phyloP scores from a whole-genome alignment of 768 basidiomycete species.

The Omphalotus guepiniiformis region DNA sequence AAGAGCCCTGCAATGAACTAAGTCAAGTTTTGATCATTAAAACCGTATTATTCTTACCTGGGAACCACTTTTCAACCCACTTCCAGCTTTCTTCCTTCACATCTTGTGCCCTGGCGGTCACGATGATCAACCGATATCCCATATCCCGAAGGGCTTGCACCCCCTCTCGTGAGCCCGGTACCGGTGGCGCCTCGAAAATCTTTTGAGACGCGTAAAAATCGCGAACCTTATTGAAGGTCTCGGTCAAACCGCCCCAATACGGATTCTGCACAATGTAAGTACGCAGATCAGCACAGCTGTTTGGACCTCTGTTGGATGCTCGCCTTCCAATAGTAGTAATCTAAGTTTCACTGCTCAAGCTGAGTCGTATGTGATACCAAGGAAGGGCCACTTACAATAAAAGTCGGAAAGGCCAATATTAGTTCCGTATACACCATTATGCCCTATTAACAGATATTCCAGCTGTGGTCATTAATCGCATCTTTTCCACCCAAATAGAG shows the following conservation, averaged over 20 bases:
- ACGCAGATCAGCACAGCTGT: too few relatives aligned
- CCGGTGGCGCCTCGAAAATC: constrained; percentile 44
- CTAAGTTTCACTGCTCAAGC: constrained; percentile 24
- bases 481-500: too few relatives aligned
- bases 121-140: constrained; percentile 67
- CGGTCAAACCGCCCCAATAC: constrained; percentile 57
- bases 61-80: constrained; percentile 66
- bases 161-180: constrained; percentile 61
- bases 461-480: neutral
- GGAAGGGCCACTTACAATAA: constrained; percentile 43
- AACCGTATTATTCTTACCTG: constrained; percentile 35
- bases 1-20: constrained; percentile 37
- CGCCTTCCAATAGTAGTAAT: constrained; percentile 79
- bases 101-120: constrained; percentile 66
- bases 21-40: neutral
- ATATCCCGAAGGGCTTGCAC: constrained; percentile 49
- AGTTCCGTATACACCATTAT: constrained; percentile 56
- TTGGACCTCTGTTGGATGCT: too few relatives aligned
- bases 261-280: constrained; percentile 33
- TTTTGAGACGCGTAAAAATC: constrained; percentile 52
- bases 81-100: constrained; percentile 55
- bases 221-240: constrained; percentile 56
- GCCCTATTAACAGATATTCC: constrained; percentile 44
- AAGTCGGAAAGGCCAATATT: constrained; percentile 53
- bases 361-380: neutral